phyloP scores from a whole-genome alignment of 768 basidiomycete genomes.

The Boletus bicolor region DNA sequence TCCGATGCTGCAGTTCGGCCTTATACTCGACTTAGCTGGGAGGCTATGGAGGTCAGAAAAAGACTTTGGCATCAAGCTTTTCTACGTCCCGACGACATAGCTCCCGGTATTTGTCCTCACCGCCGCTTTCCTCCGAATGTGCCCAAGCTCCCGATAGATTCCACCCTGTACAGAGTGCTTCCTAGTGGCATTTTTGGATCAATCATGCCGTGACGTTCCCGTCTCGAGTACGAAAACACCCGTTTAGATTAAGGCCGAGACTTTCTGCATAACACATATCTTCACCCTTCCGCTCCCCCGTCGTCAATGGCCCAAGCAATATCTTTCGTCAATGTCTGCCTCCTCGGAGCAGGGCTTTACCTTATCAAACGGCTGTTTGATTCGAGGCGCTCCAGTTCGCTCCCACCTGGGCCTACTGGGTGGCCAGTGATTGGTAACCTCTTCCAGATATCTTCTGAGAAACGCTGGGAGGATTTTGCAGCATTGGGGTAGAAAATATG shows the following conservation, averaged over 20 bases:
- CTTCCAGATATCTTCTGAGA: constrained; percentile 48
- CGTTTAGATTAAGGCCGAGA: too few relatives aligned
- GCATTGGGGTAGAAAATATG: constrained; percentile 32
- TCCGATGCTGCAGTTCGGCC: too few relatives aligned
- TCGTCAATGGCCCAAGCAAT: neutral
- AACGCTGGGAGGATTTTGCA: constrained; percentile 49
- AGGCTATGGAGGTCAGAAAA: constrained; percentile 43
- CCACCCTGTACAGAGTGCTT: too few relatives aligned
- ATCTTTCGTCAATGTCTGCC: constrained; percentile 4
- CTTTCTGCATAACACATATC: too few relatives aligned
- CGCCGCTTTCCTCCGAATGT: constrained; percentile 53
- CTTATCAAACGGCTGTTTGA: neutral
- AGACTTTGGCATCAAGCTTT: constrained; percentile 67
- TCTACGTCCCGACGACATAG: constrained; percentile 80
- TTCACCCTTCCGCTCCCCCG: neutral
- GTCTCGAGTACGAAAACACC: too few relatives aligned
- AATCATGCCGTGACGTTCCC: too few relatives aligned
- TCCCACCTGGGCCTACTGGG: neutral
- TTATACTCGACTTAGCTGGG: too few relatives aligned
- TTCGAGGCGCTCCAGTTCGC: neutral
- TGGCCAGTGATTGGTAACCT: constrained; percentile 51
- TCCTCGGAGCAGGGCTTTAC: constrained; percentile 17
- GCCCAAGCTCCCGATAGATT: constrained; percentile 8
- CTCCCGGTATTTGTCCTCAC: constrained; percentile 83
- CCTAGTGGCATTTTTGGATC: too few relatives aligned